A percentile compares a stretch with the other conserved stretches of the same genome.
Conservation (phyloP, 768 basidiomycete genomes). For the Ramaria sp. region DNA sequence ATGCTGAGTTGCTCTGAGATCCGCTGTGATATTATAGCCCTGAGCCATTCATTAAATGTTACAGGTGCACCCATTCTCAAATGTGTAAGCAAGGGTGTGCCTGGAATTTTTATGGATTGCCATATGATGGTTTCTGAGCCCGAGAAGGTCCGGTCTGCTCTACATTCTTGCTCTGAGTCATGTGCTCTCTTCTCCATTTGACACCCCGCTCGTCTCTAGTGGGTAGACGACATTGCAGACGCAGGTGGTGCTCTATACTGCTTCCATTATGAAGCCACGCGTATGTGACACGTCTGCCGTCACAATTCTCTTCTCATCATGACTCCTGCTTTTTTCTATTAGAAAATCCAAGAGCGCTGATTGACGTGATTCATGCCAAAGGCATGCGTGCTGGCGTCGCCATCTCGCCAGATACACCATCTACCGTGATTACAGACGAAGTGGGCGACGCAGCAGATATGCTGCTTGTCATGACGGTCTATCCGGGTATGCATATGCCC, state of each 20-base stretch:
- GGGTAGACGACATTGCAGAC: slow-evolving; percentile 92
- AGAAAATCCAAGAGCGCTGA: slow-evolving; percentile 70
- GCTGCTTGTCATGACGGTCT: slow-evolving; percentile 97
- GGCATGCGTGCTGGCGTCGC: slow-evolving; percentile 94
- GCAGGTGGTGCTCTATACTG: slow-evolving; percentile 94
- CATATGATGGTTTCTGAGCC: slow-evolving; percentile 99
- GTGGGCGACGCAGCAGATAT: slow-evolving; percentile 81
- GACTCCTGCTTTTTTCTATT: no score
- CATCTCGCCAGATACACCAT: slow-evolving; percentile 91
- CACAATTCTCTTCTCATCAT: background rate
- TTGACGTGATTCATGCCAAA: slow-evolving; percentile 67
- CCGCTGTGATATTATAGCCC: no score
- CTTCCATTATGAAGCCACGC: slow-evolving; percentile 91
- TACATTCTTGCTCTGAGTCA: background rate
- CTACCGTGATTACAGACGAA: slow-evolving; percentile 76
- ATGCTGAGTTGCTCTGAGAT: background rate
- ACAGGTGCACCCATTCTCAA: slow-evolving; percentile 81
- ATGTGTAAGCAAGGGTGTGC: slow-evolving; percentile 75
- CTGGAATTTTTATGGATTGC: slow-evolving; percentile 98
- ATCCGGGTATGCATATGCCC: slow-evolving; percentile 49
- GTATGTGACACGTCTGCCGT: slow-evolving; percentile 34
- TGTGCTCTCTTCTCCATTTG: background rate
- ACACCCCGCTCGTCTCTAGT: slow-evolving; percentile 34
- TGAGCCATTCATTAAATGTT: slow-evolving; percentile 3
- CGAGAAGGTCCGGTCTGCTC: slow-evolving; percentile 49